Percentiles rank a stretch among this genome's conserved stretches.
These are phyloP conservation scores for Crucibulum laeve DNA, from an alignment of 768 basidiomycete genomes.

Conservation along the genomic window DNA sequence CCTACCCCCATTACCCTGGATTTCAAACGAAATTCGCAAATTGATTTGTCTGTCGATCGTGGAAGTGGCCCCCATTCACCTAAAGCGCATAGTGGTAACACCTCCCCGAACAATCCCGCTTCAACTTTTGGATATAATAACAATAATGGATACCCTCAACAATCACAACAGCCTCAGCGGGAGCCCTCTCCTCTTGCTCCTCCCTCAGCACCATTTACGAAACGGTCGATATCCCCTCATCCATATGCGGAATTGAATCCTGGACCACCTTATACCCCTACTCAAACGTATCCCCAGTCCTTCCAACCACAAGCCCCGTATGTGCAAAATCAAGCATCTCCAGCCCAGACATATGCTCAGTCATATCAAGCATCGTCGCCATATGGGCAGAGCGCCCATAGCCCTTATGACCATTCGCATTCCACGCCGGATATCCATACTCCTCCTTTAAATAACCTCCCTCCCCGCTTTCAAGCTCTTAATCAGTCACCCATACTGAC, in stretches of 20 bases:
- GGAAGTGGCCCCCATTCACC: conserved; percentile 5
- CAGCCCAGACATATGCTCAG: conserved; percentile 15
- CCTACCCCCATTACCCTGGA: conserved; percentile 9
- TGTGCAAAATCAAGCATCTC: conserved; percentile 3
- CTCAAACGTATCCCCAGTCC: conserved; percentile 17
- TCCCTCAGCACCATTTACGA: conserved; percentile 36
- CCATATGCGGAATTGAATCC: conserved; percentile 26
- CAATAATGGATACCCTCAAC: background rate
- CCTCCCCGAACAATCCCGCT: background rate
- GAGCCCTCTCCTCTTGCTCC: conserved; percentile 21
- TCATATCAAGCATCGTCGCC: conserved; percentile 13
- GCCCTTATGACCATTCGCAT: background rate
- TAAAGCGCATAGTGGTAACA: background rate
- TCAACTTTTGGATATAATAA: background rate
- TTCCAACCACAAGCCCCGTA: conserved; percentile 6
- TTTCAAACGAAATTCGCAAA: conserved; percentile 8
- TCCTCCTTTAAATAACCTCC: background rate
- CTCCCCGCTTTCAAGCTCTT: background rate
- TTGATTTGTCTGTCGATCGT: conserved; percentile 12
- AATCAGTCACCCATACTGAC: background rate
- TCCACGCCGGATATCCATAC: no score
- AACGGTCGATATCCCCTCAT: conserved; percentile 32
- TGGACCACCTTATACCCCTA: conserved; percentile 6
- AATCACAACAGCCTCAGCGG: background rate
- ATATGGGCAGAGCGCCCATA: conserved; percentile 4